Evolutionary conservation across 495 filamentous ascomycete species (phyloP).

Genomic region (Tuber magnatum): DNA sequence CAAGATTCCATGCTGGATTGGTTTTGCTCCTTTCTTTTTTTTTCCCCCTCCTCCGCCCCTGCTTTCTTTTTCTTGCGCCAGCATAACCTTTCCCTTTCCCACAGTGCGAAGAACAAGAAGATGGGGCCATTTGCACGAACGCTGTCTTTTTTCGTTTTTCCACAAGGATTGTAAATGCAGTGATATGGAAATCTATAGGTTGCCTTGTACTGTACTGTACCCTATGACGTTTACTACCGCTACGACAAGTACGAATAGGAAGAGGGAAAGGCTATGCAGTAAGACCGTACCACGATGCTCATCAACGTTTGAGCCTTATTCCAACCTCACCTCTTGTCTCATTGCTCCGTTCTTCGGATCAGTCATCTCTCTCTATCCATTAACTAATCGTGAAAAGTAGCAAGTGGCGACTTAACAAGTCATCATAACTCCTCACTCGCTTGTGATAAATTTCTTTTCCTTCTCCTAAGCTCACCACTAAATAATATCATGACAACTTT

Average conservation of each 20-base stretch:
- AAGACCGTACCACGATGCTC: not conserved
- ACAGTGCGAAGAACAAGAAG: not conserved
- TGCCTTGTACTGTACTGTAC: not conserved
- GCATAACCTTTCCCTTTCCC: not conserved
- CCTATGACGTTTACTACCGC: not conserved
- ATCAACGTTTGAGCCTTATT: constrained; percentile 4
- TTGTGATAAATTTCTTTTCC: not conserved
- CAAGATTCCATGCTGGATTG: not conserved
- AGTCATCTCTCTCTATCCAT: not conserved
- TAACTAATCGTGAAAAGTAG: not conserved
- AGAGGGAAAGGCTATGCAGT: not conserved
- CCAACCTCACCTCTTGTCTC: not conserved
- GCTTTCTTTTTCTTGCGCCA: not conserved
- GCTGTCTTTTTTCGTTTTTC: not conserved
- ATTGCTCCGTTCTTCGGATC: not conserved
- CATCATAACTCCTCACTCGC: not conserved
- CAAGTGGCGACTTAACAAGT: not conserved
- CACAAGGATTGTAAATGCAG: not conserved
- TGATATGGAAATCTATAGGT: not conserved
- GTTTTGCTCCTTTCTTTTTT: not conserved
- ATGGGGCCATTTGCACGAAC: not conserved
- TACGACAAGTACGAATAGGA: not conserved
- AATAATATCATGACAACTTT: not conserved
- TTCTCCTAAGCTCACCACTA: not conserved
- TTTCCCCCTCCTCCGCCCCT: not conserved